Evolutionary conservation across 805 yeast species (phyloP).

Genomic region (Barnettozyma vustinii): DNA sequence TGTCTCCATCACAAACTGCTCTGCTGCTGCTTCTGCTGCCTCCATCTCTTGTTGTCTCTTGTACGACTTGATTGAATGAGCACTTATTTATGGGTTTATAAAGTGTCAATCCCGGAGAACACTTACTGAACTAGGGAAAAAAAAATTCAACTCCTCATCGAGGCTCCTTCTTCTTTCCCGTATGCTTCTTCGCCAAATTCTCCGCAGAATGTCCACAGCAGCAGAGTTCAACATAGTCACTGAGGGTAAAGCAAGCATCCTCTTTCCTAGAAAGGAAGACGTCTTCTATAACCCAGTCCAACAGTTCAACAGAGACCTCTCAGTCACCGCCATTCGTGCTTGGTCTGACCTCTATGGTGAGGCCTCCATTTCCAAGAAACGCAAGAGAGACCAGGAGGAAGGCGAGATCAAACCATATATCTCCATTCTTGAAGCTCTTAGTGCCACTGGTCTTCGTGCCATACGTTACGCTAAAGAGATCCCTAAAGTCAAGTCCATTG

Average conservation of each 20-base stretch:
- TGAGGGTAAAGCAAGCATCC: conserved; percentile 83
- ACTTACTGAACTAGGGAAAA: not conserved
- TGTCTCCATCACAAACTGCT: conserved; percentile 1
- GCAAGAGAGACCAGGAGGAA: conserved; percentile 27
- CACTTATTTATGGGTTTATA: too few species aligned
- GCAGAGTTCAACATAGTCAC: conserved; percentile 35
- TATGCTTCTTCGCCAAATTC: not conserved
- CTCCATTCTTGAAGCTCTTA: conserved; percentile 78
- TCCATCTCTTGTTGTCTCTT: not conserved
- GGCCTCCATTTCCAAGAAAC: conserved; percentile 22
- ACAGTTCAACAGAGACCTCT: conserved; percentile 91
- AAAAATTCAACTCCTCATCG: not conserved
- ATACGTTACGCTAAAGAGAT: conserved; percentile 90
- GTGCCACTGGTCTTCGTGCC: conserved; percentile 94
- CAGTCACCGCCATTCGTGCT: conserved; percentile 79
- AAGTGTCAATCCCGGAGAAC: not conserved
- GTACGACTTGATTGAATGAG: too few species aligned
- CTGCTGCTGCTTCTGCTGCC: not conserved
- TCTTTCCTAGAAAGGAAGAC: conserved; percentile 73
- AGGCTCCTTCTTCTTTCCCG: not conserved
- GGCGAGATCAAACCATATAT: conserved; percentile 35
- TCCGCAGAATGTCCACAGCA: conserved; percentile 3
- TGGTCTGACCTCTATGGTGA: conserved; percentile 64
- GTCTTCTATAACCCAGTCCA: conserved; percentile 97
- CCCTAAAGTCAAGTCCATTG: conserved; percentile 62